phyloP scores from a whole-genome alignment of 306 rosid species.

The Vicia sativa region DNA sequence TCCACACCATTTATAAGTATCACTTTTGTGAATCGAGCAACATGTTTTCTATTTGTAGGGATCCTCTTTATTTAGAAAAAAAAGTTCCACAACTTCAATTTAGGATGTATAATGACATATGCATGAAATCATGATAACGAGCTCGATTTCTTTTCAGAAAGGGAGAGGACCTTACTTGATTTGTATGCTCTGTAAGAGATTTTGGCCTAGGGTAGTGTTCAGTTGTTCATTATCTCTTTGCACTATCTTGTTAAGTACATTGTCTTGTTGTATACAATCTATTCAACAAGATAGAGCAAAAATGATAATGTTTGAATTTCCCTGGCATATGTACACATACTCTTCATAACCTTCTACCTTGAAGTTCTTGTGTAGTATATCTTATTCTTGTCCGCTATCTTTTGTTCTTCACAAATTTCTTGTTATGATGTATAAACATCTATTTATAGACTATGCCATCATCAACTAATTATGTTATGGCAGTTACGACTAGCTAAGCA shows the following conservation, averaged over 20 bases:
- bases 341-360: neutral
- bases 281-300: no score
- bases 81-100: neutral
- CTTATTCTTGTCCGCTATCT: neutral
- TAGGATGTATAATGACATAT: neutral
- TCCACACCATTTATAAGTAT: conserved; percentile 6
- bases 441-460: no score
- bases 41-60: conserved; percentile 1
- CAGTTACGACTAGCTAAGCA: no score
- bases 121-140: neutral
- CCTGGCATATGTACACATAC: neutral
- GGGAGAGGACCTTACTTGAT: neutral
- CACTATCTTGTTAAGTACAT: conserved; percentile 2
- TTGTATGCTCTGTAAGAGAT: neutral
- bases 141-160: neutral
- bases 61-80: neutral
- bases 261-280: neutral
- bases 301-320: no score
- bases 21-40: conserved; percentile 9
- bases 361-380: neutral
- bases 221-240: neutral
- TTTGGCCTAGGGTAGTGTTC: neutral
- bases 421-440: no score
- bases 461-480: no score
- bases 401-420: neutral